phyloP scores from a whole-genome alignment of 108 stramenopile genomes.

The Skeletonema menzelii region DNA sequence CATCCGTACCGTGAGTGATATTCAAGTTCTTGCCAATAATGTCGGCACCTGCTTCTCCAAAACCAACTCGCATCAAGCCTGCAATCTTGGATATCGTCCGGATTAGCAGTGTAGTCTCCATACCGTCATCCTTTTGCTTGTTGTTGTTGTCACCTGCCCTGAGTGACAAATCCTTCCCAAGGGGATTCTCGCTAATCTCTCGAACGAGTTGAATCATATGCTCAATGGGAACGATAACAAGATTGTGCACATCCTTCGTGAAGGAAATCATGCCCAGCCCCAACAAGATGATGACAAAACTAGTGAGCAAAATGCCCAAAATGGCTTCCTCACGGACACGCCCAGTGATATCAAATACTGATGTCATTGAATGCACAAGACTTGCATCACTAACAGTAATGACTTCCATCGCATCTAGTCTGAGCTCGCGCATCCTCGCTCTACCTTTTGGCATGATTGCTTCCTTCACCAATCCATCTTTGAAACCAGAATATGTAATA shows the following conservation, averaged over 20 bases:
- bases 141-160: slow-evolving; percentile 13
- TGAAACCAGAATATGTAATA: slow-evolving; percentile 39
- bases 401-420: slow-evolving; percentile 18
- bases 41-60: slow-evolving; percentile 83
- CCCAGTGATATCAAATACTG: slow-evolving; percentile 34
- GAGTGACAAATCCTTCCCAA: slow-evolving; percentile 38
- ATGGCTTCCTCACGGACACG: slow-evolving; percentile 41
- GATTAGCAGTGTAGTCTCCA: slow-evolving; percentile 75
- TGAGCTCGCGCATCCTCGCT: slow-evolving; percentile 26
- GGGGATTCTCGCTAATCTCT: slow-evolving; percentile 62
- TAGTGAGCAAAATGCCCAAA: slow-evolving; percentile 55
- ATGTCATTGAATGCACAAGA: slow-evolving; percentile 26
- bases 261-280: slow-evolving; percentile 56
- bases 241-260: slow-evolving; percentile 61
- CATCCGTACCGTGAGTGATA: slow-evolving; percentile 32
- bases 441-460: slow-evolving; percentile 35
- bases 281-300: slow-evolving; percentile 65
- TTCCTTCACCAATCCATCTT: slow-evolving; percentile 18
- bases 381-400: slow-evolving; percentile 21
- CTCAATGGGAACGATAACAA: slow-evolving; percentile 82
- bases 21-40: slow-evolving; percentile 79
- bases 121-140: slow-evolving; percentile 46
- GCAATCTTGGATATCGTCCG: slow-evolving; percentile 82
- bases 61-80: slow-evolving; percentile 77
- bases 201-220: slow-evolving; percentile 62